A percentile compares a stretch with the other conserved stretches of the same genome.
Evolutionary conservation across 441 rosid genomes (phyloP).

Genomic region (Aquilaria agallochum): DNA sequence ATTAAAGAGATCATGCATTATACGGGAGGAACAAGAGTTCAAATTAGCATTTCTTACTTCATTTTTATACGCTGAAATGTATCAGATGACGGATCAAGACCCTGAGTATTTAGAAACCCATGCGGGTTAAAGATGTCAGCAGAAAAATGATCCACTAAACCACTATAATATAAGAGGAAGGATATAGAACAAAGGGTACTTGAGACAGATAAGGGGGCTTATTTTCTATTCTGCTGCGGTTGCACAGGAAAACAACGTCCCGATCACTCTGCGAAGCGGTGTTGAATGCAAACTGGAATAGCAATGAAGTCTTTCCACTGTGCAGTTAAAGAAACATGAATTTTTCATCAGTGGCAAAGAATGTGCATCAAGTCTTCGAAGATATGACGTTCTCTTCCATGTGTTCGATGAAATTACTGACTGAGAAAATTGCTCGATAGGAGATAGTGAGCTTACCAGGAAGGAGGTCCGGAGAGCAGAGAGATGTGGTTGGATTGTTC

Average conservation of each 20-base stretch:
- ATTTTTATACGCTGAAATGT: slow-evolving; percentile 61
- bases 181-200: slow-evolving; percentile 20
- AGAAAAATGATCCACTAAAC: neutral
- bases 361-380: neutral
- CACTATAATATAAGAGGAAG: neutral
- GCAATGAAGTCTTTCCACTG: slow-evolving; percentile 91
- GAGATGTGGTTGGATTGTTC: slow-evolving; percentile 24
- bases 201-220: slow-evolving; percentile 81
- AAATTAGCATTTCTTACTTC: slow-evolving; percentile 42
- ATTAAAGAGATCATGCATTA: neutral
- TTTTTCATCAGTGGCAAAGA: neutral
- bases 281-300: slow-evolving; percentile 79
- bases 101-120: slow-evolving; percentile 31
- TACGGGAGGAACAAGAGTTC: neutral
- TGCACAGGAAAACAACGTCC: slow-evolving; percentile 71
- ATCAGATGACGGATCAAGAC: slow-evolving; percentile 57
- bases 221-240: slow-evolving; percentile 49
- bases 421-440: neutral
- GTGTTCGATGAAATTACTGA: slow-evolving; percentile 15
- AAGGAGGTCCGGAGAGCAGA: slow-evolving; percentile 79
- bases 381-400: slow-evolving; percentile 2
- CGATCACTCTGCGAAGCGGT: slow-evolving; percentile 20
- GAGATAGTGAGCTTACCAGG: slow-evolving; percentile 32
- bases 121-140: neutral
- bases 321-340: neutral